These are phyloP conservation scores for Kappamyces sp. DNA, from an alignment of 192 early-diverging fungal species.

Conservation along the genomic window DNA sequence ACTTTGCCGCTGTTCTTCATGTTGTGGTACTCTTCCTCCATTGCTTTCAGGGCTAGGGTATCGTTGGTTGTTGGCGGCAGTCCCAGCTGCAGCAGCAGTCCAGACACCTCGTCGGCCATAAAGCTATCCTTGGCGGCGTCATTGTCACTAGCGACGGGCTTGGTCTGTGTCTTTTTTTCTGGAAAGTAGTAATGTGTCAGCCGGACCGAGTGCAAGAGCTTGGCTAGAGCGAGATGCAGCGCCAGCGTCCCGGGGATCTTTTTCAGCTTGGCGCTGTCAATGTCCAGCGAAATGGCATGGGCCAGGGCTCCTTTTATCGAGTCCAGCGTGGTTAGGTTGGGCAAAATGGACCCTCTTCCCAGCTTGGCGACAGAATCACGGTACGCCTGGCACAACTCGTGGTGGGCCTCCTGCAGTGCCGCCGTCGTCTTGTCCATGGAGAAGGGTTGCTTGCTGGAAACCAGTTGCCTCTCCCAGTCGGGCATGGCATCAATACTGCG, in stretches of 20 bases:
- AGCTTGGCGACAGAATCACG: too few species aligned
- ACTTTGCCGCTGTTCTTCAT: conserved; percentile 15
- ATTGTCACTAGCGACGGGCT: conserved; percentile 21
- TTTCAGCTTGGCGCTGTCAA: neutral
- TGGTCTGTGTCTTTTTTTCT: neutral
- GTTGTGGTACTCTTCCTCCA: conserved; percentile 45
- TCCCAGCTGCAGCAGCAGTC: conserved; percentile 37
- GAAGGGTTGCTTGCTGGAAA: too few species aligned
- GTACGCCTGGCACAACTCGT: too few species aligned
- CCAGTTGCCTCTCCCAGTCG: too few species aligned
- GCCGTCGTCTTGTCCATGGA: too few species aligned
- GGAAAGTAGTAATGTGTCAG: neutral
- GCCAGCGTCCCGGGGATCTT: neutral
- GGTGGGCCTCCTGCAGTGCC: too few species aligned
- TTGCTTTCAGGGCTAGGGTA: conserved; percentile 34
- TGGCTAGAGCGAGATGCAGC: neutral
- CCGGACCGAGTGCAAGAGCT: neutral
- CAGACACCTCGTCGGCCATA: conserved; percentile 45
- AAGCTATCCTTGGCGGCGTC: conserved; percentile 32
- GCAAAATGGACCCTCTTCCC: too few species aligned
- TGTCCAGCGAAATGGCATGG: neutral
- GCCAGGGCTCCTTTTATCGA: neutral
- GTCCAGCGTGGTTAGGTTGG: too few species aligned
- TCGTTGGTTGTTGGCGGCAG: conserved; percentile 32
- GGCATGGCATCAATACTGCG: too few species aligned